A percentile compares a stretch with the other conserved stretches of the same genome.
Conservation (phyloP, 345 rosid genomes). For the Draba incana region DNA sequence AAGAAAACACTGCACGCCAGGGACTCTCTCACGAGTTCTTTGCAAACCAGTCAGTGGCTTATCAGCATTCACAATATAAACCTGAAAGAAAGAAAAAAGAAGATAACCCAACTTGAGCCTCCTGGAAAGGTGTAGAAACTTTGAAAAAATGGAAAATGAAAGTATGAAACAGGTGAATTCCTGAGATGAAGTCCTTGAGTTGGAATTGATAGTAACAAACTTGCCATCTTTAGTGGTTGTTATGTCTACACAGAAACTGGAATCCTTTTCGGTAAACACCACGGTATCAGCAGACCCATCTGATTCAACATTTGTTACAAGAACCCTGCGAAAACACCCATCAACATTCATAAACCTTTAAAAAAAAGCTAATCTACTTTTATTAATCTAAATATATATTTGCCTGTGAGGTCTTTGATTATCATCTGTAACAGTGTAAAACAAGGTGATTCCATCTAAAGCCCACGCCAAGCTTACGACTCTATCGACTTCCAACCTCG, state of each 20-base stretch:
- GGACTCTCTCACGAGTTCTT: constrained; percentile 59
- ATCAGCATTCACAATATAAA: constrained; percentile 64
- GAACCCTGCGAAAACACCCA: constrained; percentile 56
- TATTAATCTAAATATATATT: constrained; percentile 22
- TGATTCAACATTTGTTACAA: constrained; percentile 59
- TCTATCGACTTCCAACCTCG: constrained; percentile 55
- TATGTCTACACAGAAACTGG: constrained; percentile 83
- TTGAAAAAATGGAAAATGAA: constrained; percentile 21
- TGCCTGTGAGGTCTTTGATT: constrained; percentile 82
- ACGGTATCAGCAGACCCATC: constrained; percentile 44
- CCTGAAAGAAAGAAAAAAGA: constrained; percentile 47
- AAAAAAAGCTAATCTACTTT: constrained; percentile 1
- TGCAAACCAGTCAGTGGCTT: constrained; percentile 56
- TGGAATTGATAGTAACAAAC: constrained; percentile 92
- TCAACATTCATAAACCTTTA: neutral
- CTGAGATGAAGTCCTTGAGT: constrained; percentile 96
- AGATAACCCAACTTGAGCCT: constrained; percentile 35
- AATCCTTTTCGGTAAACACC: constrained; percentile 63
- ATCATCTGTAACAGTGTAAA: constrained; percentile 67
- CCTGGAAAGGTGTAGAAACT: neutral
- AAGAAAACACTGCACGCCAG: constrained; percentile 70
- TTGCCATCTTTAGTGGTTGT: constrained; percentile 94
- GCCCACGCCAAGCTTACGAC: constrained; percentile 95
- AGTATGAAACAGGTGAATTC: constrained; percentile 47
- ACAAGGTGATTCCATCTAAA: constrained; percentile 67